Percentiles rank a stretch among this genome's conserved stretches.
phyloP scores from a whole-genome alignment of 257 asterid species.

The Prunella vulgaris region DNA sequence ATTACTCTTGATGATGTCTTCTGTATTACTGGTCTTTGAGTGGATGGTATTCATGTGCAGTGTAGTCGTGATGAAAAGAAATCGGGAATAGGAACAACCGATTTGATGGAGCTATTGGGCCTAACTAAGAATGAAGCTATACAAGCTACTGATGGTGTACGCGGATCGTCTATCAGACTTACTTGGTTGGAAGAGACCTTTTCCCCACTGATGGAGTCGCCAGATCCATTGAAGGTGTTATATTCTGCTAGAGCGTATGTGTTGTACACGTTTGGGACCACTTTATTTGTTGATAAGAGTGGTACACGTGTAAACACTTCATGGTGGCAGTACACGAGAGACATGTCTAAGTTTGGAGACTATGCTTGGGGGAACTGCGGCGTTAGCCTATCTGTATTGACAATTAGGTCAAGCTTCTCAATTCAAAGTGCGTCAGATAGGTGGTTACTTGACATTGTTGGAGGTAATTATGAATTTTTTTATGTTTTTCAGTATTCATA shows the following conservation, averaged over 20 bases:
- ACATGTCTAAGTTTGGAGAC: not conserved
- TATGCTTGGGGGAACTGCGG: no score
- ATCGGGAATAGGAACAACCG: fast-evolving
- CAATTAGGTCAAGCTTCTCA: not conserved
- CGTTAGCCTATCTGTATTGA: not conserved
- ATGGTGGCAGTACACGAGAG: not conserved
- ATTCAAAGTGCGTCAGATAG: not conserved
- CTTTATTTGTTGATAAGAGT: not conserved
- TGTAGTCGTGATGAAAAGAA: not conserved
- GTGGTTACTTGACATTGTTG: not conserved
- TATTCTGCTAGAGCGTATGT: not conserved
- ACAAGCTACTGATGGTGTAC: not conserved
- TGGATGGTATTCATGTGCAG: not conserved
- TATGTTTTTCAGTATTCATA: no score
- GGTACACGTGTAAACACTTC: not conserved
- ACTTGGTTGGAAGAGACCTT: not conserved
- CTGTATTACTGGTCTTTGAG: not conserved
- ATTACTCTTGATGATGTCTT: not conserved
- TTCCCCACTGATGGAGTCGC: no score
- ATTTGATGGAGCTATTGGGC: not conserved
- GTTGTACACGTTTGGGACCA: not conserved
- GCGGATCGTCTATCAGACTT: not conserved
- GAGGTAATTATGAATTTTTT: not conserved
- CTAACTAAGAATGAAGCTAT: no score
- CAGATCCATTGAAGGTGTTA: not conserved